Evolutionary conservation across 768 basidiomycete genomes (phyloP).

Genomic region (Mycena floridula): DNA sequence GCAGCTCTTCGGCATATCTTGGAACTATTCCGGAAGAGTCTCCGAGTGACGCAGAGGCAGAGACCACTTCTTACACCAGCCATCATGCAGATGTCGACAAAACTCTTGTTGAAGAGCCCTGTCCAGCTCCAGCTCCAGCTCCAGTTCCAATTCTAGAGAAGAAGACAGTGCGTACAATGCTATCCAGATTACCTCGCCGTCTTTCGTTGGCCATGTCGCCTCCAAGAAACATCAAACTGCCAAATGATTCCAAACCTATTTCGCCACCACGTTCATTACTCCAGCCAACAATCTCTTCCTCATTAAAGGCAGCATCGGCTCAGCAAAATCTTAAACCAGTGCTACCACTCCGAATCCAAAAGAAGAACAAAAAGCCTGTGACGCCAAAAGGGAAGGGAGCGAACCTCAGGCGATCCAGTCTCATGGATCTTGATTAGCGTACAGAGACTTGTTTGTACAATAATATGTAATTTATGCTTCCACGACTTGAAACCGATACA

Average conservation of each 20-base stretch:
- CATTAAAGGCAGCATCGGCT: not conserved
- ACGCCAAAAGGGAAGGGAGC: no score
- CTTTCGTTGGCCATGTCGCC: constrained; percentile 5
- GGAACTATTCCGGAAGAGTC: not conserved
- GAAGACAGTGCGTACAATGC: not conserved
- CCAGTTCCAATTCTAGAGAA: not conserved
- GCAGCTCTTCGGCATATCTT: not conserved
- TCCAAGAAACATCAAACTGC: not conserved
- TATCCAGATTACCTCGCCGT: constrained; percentile 4
- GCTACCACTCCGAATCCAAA: not conserved
- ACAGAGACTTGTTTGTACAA: no score
- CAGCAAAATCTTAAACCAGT: not conserved
- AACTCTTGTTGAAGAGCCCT: not conserved
- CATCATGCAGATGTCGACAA: not conserved
- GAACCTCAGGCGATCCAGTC: no score
- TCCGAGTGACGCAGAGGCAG: not conserved
- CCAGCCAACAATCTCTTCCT: constrained; percentile 7
- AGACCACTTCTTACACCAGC: not conserved
- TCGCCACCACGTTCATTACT: not conserved
- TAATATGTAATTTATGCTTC: no score
- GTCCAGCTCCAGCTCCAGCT: not conserved
- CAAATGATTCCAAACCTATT: not conserved
- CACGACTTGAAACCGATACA: no score
- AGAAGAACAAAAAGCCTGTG: not conserved
- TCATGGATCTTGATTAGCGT: no score